Conservation (phyloP, 129 eudicot genomes). For the Flaveria robusta region DNA sequence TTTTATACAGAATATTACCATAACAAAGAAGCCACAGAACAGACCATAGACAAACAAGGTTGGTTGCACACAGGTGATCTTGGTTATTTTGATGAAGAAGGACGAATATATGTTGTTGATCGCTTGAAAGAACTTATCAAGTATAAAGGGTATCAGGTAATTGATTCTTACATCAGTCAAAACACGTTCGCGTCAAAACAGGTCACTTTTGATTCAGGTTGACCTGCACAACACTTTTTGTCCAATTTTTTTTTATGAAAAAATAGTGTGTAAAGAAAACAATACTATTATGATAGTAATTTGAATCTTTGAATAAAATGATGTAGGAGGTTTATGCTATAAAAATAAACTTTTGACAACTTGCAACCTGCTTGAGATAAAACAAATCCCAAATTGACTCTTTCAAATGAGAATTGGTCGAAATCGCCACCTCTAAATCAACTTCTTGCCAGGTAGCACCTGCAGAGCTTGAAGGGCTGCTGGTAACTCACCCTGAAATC, state of each 20-base stretch:
- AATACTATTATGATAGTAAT: background rate
- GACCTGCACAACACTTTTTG: background rate
- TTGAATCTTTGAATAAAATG: background rate
- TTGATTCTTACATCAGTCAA: conserved; percentile 11
- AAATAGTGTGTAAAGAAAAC: background rate
- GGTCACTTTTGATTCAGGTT: background rate
- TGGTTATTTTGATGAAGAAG: conserved; percentile 90
- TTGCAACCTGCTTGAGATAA: conserved; percentile 12
- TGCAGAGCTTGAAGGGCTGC: conserved; percentile 94
- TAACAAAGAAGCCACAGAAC: conserved; percentile 78
- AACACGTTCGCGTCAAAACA: background rate
- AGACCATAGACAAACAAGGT: conserved; percentile 77
- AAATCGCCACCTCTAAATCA: background rate
- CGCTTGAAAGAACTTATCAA: conserved; percentile 92
- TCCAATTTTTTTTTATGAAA: background rate
- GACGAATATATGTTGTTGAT: conserved; percentile 77
- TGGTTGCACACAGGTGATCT: conserved; percentile 96
- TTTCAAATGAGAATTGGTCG: background rate
- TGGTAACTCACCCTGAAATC: conserved; percentile 78
- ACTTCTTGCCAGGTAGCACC: conserved; percentile 77
- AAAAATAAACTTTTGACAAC: background rate
- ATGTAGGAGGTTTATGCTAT: background rate
- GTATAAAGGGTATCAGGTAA: conserved; percentile 90
- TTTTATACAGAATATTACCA: conserved; percentile 63
- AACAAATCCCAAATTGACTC: background rate